Conservation (phyloP, 352 stramenopile species). For the Globisporangium splendens region DNA sequence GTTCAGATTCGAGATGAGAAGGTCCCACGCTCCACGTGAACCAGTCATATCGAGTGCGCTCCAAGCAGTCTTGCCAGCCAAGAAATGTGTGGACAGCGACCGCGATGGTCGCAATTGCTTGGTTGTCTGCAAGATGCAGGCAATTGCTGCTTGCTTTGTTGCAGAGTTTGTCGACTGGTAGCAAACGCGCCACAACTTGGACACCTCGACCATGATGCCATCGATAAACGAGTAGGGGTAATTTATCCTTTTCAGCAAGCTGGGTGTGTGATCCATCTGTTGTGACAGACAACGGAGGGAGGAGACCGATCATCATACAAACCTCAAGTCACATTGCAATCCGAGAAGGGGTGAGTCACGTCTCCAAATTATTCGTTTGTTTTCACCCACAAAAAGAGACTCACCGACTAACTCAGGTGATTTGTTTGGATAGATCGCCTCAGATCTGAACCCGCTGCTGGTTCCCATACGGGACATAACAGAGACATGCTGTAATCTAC, state of each 20-base stretch:
- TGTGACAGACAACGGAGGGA: neutral
- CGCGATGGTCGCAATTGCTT: too few relatives aligned
- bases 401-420: neutral
- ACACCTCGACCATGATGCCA: neutral
- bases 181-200: neutral
- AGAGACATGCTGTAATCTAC: too few relatives aligned
- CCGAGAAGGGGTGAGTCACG: neutral
- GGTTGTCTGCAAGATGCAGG: neutral
- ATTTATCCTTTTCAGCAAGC: neutral
- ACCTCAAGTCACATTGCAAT: neutral
- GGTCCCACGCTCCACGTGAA: too few relatives aligned
- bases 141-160: neutral
- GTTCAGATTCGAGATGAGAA: neutral
- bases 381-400: slow-evolving; percentile 5
- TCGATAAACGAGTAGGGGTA: neutral
- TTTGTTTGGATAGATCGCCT: neutral
- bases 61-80: neutral
- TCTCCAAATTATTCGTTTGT: neutral
- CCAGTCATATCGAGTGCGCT: neutral
- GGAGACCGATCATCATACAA: neutral
- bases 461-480: too few relatives aligned
- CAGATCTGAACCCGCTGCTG: slow-evolving; percentile 1
- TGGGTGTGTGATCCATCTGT: slow-evolving; percentile 1
- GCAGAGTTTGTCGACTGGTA: neutral
- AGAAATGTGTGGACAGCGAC: neutral